A percentile compares a stretch with the other conserved stretches of the same genome.
These are phyloP conservation scores for Peterozyma xylosa DNA, from an alignment of 805 yeast genomes.

Conservation along the genomic window DNA sequence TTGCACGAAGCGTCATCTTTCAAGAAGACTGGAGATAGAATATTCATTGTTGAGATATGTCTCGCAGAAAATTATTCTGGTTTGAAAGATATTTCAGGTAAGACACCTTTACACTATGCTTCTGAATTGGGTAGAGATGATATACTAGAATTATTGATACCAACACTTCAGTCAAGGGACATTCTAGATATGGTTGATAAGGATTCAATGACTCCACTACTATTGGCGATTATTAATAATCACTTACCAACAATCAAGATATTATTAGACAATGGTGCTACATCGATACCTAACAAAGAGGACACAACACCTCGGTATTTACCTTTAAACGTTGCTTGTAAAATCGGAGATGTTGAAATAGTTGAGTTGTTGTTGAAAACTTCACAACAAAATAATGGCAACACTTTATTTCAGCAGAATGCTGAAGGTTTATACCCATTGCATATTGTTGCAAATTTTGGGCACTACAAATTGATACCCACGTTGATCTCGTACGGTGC, in stretches of 20 bases:
- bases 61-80: constrained; percentile 10
- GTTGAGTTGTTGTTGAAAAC: constrained; percentile 53
- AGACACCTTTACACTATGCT: constrained; percentile 85
- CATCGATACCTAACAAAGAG: constrained; percentile 38
- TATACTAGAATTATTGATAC: constrained; percentile 27
- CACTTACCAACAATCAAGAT: constrained; percentile 47
- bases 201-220: constrained; percentile 74
- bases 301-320: constrained; percentile 56
- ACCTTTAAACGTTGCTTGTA: constrained; percentile 84
- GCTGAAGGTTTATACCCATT: constrained; percentile 87
- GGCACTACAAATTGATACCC: constrained; percentile 63
- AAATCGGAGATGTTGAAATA: constrained; percentile 67
- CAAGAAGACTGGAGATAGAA: constrained; percentile 13
- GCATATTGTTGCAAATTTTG: constrained; percentile 83
- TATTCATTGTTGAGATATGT: constrained; percentile 17
- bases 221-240: constrained; percentile 68
- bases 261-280: constrained; percentile 41
- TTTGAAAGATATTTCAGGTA: constrained; percentile 58
- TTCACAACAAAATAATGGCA: constrained; percentile 19
- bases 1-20: constrained; percentile 58
- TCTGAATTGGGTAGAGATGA: constrained; percentile 49
- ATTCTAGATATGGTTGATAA: constrained; percentile 50
- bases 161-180: constrained; percentile 20
- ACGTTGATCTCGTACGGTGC: constrained; percentile 67
- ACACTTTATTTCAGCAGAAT: constrained; percentile 46